Evolutionary conservation across 192 early-diverging fungal genomes (phyloP).

Genomic region (Phlyctochytrium bullatum): DNA sequence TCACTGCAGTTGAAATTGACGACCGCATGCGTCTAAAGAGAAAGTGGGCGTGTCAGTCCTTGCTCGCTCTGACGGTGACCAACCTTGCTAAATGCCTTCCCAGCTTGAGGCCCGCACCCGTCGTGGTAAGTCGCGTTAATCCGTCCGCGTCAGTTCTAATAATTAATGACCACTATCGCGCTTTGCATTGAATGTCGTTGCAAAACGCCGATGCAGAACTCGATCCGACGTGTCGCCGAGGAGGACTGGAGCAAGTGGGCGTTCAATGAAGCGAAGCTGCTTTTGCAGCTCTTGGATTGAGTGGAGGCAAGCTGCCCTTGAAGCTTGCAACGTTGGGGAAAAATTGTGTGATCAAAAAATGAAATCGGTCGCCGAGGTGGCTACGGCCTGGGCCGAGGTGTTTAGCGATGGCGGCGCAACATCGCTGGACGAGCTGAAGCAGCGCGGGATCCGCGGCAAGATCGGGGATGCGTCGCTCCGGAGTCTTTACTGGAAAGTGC

Average conservation of each 20-base stretch:
- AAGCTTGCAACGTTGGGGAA: too few species aligned
- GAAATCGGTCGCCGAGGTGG: neutral
- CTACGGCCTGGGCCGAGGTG: conserved; percentile 20
- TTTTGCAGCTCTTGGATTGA: neutral
- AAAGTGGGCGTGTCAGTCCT: neutral
- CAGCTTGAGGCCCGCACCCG: neutral
- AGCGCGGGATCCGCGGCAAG: conserved; percentile 17
- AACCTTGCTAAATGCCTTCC: neutral
- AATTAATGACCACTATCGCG: too few species aligned
- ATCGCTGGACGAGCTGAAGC: conserved; percentile 18
- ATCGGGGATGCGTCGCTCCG: conserved; percentile 20
- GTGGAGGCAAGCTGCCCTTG: too few species aligned
- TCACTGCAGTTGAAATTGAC: neutral
- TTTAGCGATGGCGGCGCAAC: conserved; percentile 28
- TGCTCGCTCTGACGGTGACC: neutral
- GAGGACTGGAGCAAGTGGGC: conserved; percentile 5
- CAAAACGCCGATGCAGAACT: neutral
- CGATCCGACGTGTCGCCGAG: neutral
- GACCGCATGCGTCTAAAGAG: too few species aligned
- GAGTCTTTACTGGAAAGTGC: conserved; percentile 46
- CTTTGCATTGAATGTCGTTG: neutral
- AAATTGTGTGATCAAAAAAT: conserved; percentile 2
- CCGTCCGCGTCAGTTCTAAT: too few species aligned
- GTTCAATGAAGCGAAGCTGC: neutral
- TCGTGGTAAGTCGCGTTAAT: too few species aligned